Conservation (phyloP, 306 rosid species). For the Styphnolobium japonicum region DNA sequence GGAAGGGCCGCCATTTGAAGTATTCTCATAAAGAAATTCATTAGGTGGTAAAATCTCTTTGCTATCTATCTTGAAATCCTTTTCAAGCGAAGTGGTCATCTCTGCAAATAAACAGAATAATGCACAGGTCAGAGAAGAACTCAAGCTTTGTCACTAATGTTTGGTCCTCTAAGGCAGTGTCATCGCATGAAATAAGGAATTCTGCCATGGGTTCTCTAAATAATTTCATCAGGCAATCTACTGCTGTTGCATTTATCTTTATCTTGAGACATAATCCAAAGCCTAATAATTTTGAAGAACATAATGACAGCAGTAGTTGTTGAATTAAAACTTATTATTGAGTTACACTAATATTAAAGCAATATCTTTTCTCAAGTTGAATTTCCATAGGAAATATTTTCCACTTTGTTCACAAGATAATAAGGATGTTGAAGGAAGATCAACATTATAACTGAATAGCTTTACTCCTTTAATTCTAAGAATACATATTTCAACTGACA, state of each 20-base stretch:
- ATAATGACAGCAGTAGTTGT: background rate
- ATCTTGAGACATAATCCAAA: conserved; percentile 1
- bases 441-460: background rate
- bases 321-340: background rate
- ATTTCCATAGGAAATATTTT: background rate
- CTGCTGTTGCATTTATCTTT: background rate
- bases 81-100: conserved; percentile 26
- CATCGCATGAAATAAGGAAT: background rate
- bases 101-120: conserved; percentile 42
- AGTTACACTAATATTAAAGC: background rate
- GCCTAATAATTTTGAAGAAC: background rate
- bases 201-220: background rate
- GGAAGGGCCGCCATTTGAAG: conserved; percentile 28
- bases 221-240: conserved; percentile 6
- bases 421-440: background rate
- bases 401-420: conserved; percentile 5
- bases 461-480: background rate
- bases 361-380: background rate
- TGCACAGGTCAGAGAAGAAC: conserved; percentile 1
- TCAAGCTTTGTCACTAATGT: background rate
- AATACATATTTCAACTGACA: background rate
- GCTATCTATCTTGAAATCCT: conserved; percentile 34
- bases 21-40: conserved; percentile 47
- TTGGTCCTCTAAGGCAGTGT: background rate
- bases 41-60: conserved; percentile 36